Evolutionary conservation across 257 asterid species (phyloP).

Genomic region (Verbascum thapsus): DNA sequence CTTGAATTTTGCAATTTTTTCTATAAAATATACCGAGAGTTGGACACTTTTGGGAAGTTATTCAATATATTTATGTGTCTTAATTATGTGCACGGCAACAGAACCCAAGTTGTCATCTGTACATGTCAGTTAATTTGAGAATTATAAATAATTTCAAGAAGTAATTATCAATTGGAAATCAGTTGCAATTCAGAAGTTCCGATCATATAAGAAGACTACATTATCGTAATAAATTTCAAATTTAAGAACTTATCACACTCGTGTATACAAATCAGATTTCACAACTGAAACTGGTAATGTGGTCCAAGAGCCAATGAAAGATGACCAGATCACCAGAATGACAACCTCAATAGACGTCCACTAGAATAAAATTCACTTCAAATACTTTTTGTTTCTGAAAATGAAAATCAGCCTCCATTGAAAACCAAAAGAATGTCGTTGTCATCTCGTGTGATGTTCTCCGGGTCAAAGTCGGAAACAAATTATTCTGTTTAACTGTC

Average conservation of each 20-base stretch:
- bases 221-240: background rate
- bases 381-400: too few relatives aligned
- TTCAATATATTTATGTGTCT: background rate
- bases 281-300: background rate
- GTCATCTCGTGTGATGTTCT: background rate
- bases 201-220: background rate
- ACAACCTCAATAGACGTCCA: background rate
- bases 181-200: background rate
- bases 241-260: background rate
- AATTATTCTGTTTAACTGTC: background rate
- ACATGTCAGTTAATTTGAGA: too few relatives aligned
- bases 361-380: background rate
- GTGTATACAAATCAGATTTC: background rate
- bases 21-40: background rate
- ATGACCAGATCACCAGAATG: conserved; percentile 1
- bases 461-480: background rate
- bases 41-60: background rate
- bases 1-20: conserved; percentile 6
- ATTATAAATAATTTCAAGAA: background rate
- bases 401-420: background rate
- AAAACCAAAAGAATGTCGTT: background rate
- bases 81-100: too few relatives aligned
- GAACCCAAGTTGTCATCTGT: too few relatives aligned
- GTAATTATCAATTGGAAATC: conserved; percentile 6
- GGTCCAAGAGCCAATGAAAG: background rate